Base-by-base conservation (phyloP, 306 rosid genomes). In the Prunus persica region DNA sequence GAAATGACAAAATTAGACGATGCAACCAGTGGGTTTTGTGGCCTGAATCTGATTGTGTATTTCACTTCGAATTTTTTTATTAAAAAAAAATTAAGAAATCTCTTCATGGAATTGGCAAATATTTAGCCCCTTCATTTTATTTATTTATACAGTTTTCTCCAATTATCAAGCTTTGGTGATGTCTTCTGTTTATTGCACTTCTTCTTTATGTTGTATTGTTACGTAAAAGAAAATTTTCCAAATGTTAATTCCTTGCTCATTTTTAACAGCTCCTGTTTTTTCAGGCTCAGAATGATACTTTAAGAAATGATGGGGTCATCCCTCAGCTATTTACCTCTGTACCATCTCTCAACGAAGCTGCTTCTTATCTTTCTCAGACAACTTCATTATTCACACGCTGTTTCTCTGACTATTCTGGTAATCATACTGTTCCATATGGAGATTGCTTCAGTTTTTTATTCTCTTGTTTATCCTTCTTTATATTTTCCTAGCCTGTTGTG, bases 391-490 rank as follows among this genome's bases (percentile, higher is more conserved):
- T 95, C 15, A 78, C 96, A 45, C 80, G 93, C 25, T 95, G 97
- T 87, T 95, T 95, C 81, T 81, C 96, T 32, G 97, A 95, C 86
- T 71, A 52, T 84, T 89, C 97, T 74, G 98, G 99, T 87, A 84
- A 82, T 78, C 73, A 68, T 78, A 56, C 65, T 78, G n/a, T 49
- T 47, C 49, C 9, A 25, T 56, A 11, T 70, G 34, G 28, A 20
- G 27, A 22, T 73, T 34, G 69, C 1, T 64, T 50, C n/a, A n/a
- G 61, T 11, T 49, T 47, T 34, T 43, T 11, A 13, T 70, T 81
- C 12, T 69, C 43, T 76, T 57, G 49, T 55, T 62, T 56, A 14
- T 6, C 65, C 20, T 73, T 65, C 22, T 58, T 52, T 24, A 60
- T 14, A 15, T 11, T 43, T 16, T 12, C 4, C 20, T 32, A 3